phyloP scores from a whole-genome alignment of 257 asterid genomes.

The Hygrophila difformis region DNA sequence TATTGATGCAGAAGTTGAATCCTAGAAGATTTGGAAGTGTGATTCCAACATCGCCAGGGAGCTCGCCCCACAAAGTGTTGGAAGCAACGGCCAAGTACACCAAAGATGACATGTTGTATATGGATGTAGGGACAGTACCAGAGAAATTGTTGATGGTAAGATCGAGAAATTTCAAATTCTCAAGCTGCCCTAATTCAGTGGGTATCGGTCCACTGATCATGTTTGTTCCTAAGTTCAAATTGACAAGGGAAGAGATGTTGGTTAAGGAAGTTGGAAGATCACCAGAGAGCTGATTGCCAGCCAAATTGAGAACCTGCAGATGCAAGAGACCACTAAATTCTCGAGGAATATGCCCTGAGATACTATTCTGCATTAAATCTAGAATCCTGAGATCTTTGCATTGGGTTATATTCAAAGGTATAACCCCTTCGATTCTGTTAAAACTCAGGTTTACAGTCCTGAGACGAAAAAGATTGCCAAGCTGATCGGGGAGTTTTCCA shows the following conservation, averaged over 20 bases:
- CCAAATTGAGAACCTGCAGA: conserved; percentile 37
- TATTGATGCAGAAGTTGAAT: conserved; percentile 41
- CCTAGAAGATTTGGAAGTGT: conserved; percentile 46
- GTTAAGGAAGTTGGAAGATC: conserved; percentile 33
- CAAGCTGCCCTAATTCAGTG: conserved; percentile 21
- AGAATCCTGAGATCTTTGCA: conserved; percentile 35
- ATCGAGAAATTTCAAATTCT: conserved; percentile 33
- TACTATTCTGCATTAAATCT: no score
- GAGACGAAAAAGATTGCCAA: conserved; percentile 33
- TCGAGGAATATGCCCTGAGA: no score
- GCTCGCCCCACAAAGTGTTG: conserved; percentile 34
- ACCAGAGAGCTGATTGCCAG: conserved; percentile 38
- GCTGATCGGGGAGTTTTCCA: conserved; percentile 35
- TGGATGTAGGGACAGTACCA: conserved; percentile 38
- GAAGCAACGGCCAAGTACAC: conserved; percentile 23
- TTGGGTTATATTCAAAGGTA: conserved; percentile 30
- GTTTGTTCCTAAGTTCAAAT: conserved; percentile 31
- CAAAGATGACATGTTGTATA: conserved; percentile 31
- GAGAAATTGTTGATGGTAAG: conserved; percentile 44
- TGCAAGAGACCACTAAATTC: no score
- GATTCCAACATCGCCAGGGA: conserved; percentile 33
- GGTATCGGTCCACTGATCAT: conserved; percentile 32
- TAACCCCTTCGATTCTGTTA: conserved; percentile 28
- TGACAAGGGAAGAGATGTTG: conserved; percentile 26
- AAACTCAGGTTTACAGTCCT: conserved; percentile 25